A percentile compares a stretch with the other conserved stretches of the same genome.
Evolutionary conservation across 192 early-diverging fungal species (phyloP).

Genomic region (Backusella tarrabulga): DNA sequence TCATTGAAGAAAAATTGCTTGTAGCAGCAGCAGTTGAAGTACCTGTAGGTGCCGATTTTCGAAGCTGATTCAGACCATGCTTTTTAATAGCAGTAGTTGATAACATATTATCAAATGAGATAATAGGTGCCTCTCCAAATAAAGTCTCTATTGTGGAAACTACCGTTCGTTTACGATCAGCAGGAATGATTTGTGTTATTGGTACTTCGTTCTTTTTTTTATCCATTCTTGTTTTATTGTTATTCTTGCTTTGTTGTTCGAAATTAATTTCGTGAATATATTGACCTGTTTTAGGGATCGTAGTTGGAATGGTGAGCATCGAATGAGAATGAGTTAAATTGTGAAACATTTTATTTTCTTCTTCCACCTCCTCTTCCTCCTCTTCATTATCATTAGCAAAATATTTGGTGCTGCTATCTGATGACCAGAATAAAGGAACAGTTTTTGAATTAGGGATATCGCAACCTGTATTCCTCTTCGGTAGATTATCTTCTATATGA

Average conservation of each 20-base stretch:
- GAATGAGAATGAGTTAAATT: neutral
- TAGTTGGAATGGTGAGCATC: neutral
- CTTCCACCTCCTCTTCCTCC: neutral
- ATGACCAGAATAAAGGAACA: constrained; percentile 3
- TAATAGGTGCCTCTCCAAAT: neutral
- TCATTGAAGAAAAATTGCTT: neutral
- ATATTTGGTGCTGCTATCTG: neutral
- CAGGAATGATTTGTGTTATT: neutral
- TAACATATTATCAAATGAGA: neutral
- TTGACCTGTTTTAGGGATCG: constrained; percentile 9
- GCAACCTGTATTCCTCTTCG: neutral
- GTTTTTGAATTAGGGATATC: constrained; percentile 2
- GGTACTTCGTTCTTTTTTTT: constrained; percentile 6
- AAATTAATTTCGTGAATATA: constrained; percentile 10
- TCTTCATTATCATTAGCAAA: neutral
- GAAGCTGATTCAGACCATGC: neutral
- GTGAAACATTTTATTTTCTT: neutral
- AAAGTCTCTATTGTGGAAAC: neutral
- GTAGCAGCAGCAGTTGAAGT: neutral
- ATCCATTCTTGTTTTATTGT: neutral
- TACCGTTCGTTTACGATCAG: neutral
- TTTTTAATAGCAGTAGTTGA: neutral
- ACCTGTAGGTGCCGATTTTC: constrained; percentile 1
- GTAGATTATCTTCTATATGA: neutral
- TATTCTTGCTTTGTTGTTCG: neutral